A percentile compares a stretch with the other conserved stretches of the same genome.
These are phyloP conservation scores for Neocallimastix lanati DNA, from an alignment of 192 early-diverging fungal species.

Conservation along the genomic window DNA sequence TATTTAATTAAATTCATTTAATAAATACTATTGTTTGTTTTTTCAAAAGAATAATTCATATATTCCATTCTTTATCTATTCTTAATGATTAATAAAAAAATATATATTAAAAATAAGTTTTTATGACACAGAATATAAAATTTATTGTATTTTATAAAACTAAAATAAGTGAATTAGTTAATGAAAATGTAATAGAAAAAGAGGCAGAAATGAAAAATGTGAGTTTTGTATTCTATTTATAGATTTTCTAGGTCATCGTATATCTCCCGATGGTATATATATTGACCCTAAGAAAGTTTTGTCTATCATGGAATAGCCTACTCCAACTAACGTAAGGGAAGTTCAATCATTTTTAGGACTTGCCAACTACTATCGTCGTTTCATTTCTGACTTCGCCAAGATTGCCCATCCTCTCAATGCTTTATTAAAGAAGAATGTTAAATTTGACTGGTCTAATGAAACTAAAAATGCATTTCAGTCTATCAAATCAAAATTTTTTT, in stretches of 20 bases:
- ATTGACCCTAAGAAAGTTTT: neutral
- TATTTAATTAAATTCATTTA: no score
- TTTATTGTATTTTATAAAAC: conserved; percentile 36
- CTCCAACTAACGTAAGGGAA: neutral
- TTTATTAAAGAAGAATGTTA: no score
- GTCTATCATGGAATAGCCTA: neutral
- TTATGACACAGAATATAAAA: conserved; percentile 34
- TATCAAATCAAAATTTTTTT: no score
- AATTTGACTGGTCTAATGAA: no score
- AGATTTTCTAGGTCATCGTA: neutral
- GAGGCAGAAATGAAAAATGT: conserved; percentile 32
- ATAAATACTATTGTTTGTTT: no score
- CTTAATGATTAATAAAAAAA: no score
- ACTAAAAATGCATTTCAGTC: no score
- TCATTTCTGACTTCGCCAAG: neutral
- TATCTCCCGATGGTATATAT: neutral
- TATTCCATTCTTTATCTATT: no score
- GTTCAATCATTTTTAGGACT: conserved; percentile 1
- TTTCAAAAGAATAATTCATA: no score
- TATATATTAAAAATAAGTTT: no score
- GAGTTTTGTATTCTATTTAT: no score
- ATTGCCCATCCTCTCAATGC: neutral
- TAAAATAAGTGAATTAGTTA: conserved; percentile 45
- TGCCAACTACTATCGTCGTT: conserved; percentile 2
- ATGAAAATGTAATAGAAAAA: conserved; percentile 42